Conservation (phyloP, 1,284 basidiomycete genomes). For the Ganoderma boninense region DNA sequence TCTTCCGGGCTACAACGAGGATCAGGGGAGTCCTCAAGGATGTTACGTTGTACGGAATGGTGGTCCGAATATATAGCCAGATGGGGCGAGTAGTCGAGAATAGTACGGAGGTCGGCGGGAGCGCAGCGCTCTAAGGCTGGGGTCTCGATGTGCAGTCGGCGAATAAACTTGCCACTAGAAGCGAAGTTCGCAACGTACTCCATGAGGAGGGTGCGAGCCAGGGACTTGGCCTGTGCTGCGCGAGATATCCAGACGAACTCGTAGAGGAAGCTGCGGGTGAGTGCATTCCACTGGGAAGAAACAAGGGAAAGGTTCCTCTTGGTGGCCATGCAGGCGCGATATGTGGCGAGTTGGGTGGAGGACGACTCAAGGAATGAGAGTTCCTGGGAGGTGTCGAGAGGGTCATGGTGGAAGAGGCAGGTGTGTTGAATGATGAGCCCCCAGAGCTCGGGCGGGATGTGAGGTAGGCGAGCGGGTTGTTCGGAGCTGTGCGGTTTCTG, state of each 20-base stretch:
- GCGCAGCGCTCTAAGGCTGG: slow-evolving; percentile 70
- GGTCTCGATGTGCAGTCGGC: slow-evolving; percentile 74
- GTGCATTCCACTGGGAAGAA: slow-evolving; percentile 60
- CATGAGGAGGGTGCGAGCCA: slow-evolving; percentile 62
- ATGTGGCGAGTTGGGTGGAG: slow-evolving; percentile 51
- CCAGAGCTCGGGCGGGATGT: slow-evolving; percentile 68
- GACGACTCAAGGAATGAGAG: slow-evolving; percentile 57
- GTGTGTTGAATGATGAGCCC: slow-evolving; percentile 63
- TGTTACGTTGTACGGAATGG: slow-evolving; percentile 63
- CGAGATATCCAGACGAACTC: slow-evolving; percentile 74
- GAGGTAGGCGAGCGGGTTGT: slow-evolving; percentile 40
- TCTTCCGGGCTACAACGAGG: slow-evolving; percentile 58
- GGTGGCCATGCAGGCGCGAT: slow-evolving; percentile 54
- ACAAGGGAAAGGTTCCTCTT: slow-evolving; percentile 64
- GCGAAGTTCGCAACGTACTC: slow-evolving; percentile 48
- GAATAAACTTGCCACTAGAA: slow-evolving; percentile 63
- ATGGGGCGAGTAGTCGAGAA: slow-evolving; percentile 67
- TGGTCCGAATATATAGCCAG: slow-evolving; percentile 70
- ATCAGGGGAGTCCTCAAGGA: slow-evolving; percentile 52
- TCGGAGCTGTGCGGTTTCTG: slow-evolving; percentile 13
- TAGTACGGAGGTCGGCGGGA: slow-evolving; percentile 68
- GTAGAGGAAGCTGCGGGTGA: slow-evolving; percentile 63
- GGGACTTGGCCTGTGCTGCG: slow-evolving; percentile 61
- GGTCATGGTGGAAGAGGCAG: slow-evolving; percentile 51
- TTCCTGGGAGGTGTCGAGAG: slow-evolving; percentile 55